Evolutionary conservation across 2,329 filamentous ascomycete species (phyloP), one percentile per base, ranked within the genome.

Genomic region (Penicillium sp.): DNA sequence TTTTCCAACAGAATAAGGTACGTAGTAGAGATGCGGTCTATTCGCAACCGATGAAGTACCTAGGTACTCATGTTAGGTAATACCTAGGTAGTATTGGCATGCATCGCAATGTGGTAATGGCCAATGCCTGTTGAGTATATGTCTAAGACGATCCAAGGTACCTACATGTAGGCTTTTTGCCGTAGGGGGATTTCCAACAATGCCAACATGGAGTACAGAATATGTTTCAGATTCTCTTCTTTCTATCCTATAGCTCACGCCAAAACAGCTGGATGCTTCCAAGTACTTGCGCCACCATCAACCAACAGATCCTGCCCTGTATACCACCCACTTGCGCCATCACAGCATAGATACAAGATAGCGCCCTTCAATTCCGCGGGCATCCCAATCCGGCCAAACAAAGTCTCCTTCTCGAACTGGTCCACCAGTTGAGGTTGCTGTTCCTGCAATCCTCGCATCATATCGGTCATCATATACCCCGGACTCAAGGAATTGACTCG

Each of bases 401-500:
- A 29, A 18, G 56, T 54, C 43, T 59, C 56, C 38, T 52, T 51
- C 39, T 59, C 46, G 36, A 59, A 57, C 44, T 59, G 55, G 26
- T 49, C 35, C 29, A 54, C 49, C 38, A 60, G 40, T 24, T 51
- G 40, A 11, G 55, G 57, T 46, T 55, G 52, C 34, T 52, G 13
- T 20, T 35, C 26, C 40, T 57, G 47, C 41, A 55, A 40, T 22
- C 43, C 37, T 29, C 39, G 35, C 52, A 57, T 59, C 58, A 59
- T 59, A 38, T 56, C 56, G 28, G 63, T 63, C 54, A 56, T 51
- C 49, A 59, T 62, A 23, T 50, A 56, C 22, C 64, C 64, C 3
- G 64, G 64, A 43, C 51, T 56, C 5, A 67, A 43, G 31, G 50
- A 57, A 50, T 67, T 67, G 46, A 66, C 62, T 18, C 62, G 56